A percentile compares a stretch with the other conserved stretches of the same genome.
Conservation (phyloP, 192 early-diverging fungal genomes). For the Lobosporangium transversale region DNA sequence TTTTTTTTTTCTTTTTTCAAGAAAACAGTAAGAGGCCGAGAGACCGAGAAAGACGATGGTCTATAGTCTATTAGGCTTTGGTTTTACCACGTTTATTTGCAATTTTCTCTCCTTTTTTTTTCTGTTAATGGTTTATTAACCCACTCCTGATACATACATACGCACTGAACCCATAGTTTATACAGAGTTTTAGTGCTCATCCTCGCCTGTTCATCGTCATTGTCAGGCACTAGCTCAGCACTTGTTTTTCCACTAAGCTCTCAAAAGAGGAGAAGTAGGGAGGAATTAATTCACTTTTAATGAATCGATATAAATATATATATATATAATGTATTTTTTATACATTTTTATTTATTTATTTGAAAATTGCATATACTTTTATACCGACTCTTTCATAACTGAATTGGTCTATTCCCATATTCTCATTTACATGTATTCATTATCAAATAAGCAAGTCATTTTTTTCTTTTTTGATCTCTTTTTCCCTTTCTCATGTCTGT, state of each 20-base stretch:
- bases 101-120: too few species aligned
- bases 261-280: not conserved
- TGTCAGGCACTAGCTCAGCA: conserved; percentile 4
- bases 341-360: too few species aligned
- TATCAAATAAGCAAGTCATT: not conserved
- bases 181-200: conserved; percentile 12
- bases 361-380: too few species aligned
- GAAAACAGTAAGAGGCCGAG: not conserved
- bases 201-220: conserved; percentile 15
- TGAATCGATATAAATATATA: too few species aligned
- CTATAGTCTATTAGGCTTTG: too few species aligned
- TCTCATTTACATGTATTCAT: too few species aligned
- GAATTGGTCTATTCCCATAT: too few species aligned
- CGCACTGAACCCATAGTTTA: not conserved
- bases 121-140: too few species aligned
- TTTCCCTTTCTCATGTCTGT: not conserved
- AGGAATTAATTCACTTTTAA: not conserved
- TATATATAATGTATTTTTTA: too few species aligned
- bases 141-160: not conserved
- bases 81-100: too few species aligned
- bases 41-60: not conserved
- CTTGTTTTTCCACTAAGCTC: conserved; percentile 2
- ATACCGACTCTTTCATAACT: too few species aligned
- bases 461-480: not conserved
- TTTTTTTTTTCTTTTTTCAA: not conserved